These are phyloP conservation scores for Leishmania aethiopica DNA, from an alignment of 208 protist species.

Conservation along the genomic window DNA sequence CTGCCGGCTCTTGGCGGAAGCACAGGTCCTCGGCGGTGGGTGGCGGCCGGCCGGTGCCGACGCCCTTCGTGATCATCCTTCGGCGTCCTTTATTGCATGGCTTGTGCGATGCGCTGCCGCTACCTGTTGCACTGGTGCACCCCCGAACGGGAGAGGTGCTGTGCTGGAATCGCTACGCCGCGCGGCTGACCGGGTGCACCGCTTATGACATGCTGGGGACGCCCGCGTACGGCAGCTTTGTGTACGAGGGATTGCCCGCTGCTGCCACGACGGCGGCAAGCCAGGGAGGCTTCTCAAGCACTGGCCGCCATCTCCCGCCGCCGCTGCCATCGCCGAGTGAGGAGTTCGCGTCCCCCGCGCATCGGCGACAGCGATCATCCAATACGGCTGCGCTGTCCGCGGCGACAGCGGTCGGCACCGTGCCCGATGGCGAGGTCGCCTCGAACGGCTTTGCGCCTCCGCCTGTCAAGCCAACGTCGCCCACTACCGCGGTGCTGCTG, in stretches of 20 bases:
- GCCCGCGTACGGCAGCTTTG: constrained; percentile 30
- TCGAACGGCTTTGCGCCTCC: constrained; percentile 4
- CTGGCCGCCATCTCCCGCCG: not conserved
- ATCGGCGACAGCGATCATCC: not conserved
- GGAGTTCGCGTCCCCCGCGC: not conserved
- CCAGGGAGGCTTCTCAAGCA: constrained; percentile 5
- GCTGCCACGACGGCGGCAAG: constrained; percentile 10
- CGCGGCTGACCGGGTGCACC: constrained; percentile 36
- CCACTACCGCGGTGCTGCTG: not conserved
- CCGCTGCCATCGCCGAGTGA: not conserved
- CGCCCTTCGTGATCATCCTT: constrained; percentile 33
- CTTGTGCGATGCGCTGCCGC: constrained; percentile 54
- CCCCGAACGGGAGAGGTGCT: constrained; percentile 57
- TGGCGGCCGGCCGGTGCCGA: not conserved
- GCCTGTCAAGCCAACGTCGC: not conserved
- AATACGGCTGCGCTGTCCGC: not conserved
- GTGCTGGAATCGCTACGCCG: constrained; percentile 57
- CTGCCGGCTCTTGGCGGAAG: not conserved
- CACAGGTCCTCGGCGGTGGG: not conserved
- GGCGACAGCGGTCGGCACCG: not conserved
- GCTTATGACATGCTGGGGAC: constrained; percentile 60
- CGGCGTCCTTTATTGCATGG: constrained; percentile 68
- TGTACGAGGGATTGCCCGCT: constrained; percentile 21
- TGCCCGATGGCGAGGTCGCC: constrained; percentile 19
- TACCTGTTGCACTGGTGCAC: constrained; percentile 67